Evolutionary conservation across 495 filamentous ascomycete species (phyloP), one percentile per base, ranked within the genome.

Genomic region (Penicillium alfredii): DNA sequence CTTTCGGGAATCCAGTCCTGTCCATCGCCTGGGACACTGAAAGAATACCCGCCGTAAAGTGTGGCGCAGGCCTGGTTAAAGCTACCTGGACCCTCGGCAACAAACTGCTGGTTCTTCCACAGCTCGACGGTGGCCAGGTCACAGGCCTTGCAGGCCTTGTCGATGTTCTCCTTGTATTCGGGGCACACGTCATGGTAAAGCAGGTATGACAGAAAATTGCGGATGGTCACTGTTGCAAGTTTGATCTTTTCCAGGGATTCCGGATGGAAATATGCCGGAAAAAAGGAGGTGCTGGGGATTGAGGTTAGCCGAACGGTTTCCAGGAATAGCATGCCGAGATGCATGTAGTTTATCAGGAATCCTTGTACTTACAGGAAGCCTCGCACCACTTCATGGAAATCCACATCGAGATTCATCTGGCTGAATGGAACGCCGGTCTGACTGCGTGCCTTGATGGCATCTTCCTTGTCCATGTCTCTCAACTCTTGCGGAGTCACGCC

Each of bases 161-260:
- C 56, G 33, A 97, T 71, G 43, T 84, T 73, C 1, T 71, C 66
- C 1, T 49, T 63, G 55, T 88, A 81, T 46, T 98, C 92, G 3
- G 83, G 82, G 44, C 86, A 93, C 9, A 94, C 92, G 22, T 84
- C 70, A 49, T 96, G 90, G 38, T 74, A 73, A 8, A 88, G 66
- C 6, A 96, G 69, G 48, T 95, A 98, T 45, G 87, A 88, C 39
- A 94, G 74, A 58, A 96, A 95, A 58, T 92, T 94, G 33, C 73
- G 74, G 30, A 96, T 68, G 4, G 92, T 76, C 10, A 67, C 63
- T 9, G 75, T 72, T 8, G 64, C 69, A 11, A 69, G 39, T 32
- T 73, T 68, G 38, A 86, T 55, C 28, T 64, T 58, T 0, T 67
- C 55, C 33, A 71, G 63, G n/a, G 32, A 64, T 7, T 68, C 54